Evolutionary conservation across 1,139 yeast genomes (phyloP).

Genomic region (Saccharomyces hybrid): DNA sequence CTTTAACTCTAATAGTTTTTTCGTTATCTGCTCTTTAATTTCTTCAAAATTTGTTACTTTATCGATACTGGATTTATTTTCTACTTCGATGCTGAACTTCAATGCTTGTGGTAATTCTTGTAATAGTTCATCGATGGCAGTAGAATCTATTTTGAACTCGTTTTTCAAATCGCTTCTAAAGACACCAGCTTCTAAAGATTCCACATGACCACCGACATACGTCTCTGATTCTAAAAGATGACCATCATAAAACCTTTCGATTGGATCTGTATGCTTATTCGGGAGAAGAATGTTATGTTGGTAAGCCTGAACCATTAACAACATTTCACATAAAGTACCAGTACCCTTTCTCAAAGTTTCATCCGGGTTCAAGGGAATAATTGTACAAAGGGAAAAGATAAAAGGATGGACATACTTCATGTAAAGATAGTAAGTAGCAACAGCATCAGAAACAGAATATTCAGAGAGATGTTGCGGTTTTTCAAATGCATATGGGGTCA

Average conservation of each 20-base stretch:
- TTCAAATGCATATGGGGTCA: conserved; percentile 96
- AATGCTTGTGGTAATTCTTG: conserved; percentile 68
- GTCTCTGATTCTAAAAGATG: conserved; percentile 93
- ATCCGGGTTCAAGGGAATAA: conserved; percentile 93
- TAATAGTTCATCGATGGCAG: conserved; percentile 73
- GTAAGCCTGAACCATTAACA: conserved; percentile 93
- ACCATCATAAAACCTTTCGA: conserved; percentile 89
- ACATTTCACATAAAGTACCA: conserved; percentile 97
- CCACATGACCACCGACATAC: conserved; percentile 98
- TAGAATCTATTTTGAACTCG: conserved; percentile 70
- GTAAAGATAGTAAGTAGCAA: conserved; percentile 92
- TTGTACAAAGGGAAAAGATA: conserved; percentile 89
- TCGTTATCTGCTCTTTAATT: conserved; percentile 50
- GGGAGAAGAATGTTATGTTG: conserved; percentile 71
- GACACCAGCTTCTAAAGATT: conserved; percentile 95
- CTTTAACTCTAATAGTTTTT: conserved; percentile 49
- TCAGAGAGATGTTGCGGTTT: conserved; percentile 89
- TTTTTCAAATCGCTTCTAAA: conserved; percentile 80
- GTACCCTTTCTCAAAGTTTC: conserved; percentile 95
- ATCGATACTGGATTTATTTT: conserved; percentile 59
- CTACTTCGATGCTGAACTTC: conserved; percentile 78
- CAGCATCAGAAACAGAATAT: conserved; percentile 98
- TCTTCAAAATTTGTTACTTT: conserved; percentile 79
- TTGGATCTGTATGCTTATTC: conserved; percentile 86
- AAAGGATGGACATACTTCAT: conserved; percentile 97